Percentiles rank a stretch among this genome's conserved stretches.
Evolutionary conservation across 2,329 filamentous ascomycete genomes (phyloP).

Genomic region (Gremmenia infestans): DNA sequence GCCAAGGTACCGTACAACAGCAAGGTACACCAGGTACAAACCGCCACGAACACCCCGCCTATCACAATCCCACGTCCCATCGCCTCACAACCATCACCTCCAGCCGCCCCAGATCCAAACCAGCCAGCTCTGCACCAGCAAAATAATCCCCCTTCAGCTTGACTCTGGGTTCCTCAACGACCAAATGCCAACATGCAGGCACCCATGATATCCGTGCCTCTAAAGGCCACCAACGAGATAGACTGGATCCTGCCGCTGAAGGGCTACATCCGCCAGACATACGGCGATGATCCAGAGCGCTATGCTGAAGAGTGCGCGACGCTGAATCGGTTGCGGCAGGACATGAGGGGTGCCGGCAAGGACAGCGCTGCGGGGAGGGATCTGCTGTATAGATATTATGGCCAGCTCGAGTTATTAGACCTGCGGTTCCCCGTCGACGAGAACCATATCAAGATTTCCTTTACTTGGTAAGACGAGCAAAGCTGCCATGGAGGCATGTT

Average conservation of each 20-base stretch:
- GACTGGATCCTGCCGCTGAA: slow-evolving; percentile 95
- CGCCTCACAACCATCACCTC: too few relatives aligned
- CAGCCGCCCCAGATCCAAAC: too few relatives aligned
- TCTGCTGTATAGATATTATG: slow-evolving; percentile 94
- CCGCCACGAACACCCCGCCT: not conserved
- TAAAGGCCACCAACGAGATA: slow-evolving; percentile 94
- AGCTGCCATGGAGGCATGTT: not conserved
- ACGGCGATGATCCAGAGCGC: slow-evolving; percentile 93
- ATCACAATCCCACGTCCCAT: not conserved
- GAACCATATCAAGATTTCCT: slow-evolving; percentile 98
- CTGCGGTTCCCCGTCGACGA: slow-evolving; percentile 95
- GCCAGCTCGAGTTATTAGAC: slow-evolving; percentile 90
- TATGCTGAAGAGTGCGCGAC: slow-evolving; percentile 94
- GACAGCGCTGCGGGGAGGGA: slow-evolving; percentile 93
- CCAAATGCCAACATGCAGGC: slow-evolving; percentile 52
- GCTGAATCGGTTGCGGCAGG: slow-evolving; percentile 90
- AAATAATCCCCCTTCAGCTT: slow-evolving; percentile 32
- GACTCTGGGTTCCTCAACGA: slow-evolving; percentile 36
- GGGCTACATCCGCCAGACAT: slow-evolving; percentile 85
- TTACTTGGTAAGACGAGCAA: slow-evolving; percentile 71
- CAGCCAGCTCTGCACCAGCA: not conserved
- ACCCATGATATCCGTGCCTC: slow-evolving; percentile 90
- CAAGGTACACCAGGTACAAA: too few relatives aligned
- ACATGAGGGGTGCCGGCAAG: slow-evolving; percentile 95
- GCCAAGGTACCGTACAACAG: slow-evolving; percentile 1